Conservation (phyloP, 495 filamentous ascomycete species). For the Xylaria telfairii region DNA sequence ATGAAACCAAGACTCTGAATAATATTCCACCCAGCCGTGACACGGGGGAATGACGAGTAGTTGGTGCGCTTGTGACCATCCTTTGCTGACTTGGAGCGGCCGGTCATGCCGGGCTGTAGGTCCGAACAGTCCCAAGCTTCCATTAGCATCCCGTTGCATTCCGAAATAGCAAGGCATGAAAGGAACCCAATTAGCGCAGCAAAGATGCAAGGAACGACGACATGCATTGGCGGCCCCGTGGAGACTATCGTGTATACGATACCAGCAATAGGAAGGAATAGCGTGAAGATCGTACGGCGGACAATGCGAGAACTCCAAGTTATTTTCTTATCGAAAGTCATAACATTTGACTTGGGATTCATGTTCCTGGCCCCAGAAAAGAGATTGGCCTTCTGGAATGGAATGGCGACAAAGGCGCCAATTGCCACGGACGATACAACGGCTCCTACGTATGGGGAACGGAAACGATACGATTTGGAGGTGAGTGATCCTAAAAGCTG, state of each 20-base stretch:
- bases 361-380: slow-evolving; percentile 66
- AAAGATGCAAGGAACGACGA: slow-evolving; percentile 68
- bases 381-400: slow-evolving; percentile 71
- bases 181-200: slow-evolving; percentile 71
- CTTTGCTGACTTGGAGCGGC: slow-evolving; percentile 56
- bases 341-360: slow-evolving; percentile 61
- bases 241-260: slow-evolving; percentile 69
- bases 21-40: slow-evolving; percentile 72
- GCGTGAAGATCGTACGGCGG: slow-evolving; percentile 68
- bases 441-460: slow-evolving; percentile 66
- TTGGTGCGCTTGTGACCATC: slow-evolving; percentile 56
- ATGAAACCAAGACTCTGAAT: slow-evolving; percentile 70
- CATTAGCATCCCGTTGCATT: slow-evolving; percentile 80
- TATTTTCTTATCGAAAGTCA: slow-evolving; percentile 63
- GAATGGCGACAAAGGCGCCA: slow-evolving; percentile 70
- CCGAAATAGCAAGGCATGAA: slow-evolving; percentile 73
- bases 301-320: slow-evolving; percentile 72
- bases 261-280: slow-evolving; percentile 67
- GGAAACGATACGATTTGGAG: slow-evolving; percentile 66
- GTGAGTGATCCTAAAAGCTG: slow-evolving; percentile 69
- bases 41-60: slow-evolving; percentile 71
- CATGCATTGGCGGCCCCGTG: slow-evolving; percentile 60
- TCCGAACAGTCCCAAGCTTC: slow-evolving; percentile 81
- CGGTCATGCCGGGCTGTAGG: slow-evolving; percentile 66
- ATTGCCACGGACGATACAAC: slow-evolving; percentile 67